Evolutionary conservation across 2,329 filamentous ascomycete species (phyloP).

Genomic region (Fonsecaea nubica): DNA sequence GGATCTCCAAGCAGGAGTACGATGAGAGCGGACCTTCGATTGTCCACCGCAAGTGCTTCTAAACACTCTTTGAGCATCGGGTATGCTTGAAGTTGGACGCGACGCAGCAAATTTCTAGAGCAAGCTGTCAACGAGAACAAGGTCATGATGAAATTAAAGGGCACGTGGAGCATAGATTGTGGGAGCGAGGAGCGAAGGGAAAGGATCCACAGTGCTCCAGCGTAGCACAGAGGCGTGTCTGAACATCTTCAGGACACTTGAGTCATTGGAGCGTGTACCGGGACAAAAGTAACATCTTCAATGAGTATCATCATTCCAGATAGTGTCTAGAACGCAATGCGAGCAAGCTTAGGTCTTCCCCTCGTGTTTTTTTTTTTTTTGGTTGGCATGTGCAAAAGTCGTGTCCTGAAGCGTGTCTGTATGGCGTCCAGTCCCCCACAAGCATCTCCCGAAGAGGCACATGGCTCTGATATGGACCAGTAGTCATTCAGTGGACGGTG

Average conservation of each 20-base stretch:
- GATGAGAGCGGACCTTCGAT: constrained; percentile 99
- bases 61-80: constrained; percentile 55
- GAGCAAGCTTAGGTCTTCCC: constrained; percentile 26
- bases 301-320: constrained; percentile 35
- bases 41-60: constrained; percentile 99
- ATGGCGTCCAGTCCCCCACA: background rate
- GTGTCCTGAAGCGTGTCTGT: background rate
- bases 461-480: background rate
- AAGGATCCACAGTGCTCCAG: constrained; percentile 28
- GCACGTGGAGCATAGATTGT: constrained; percentile 36
- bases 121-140: constrained; percentile 36
- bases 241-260: constrained; percentile 25
- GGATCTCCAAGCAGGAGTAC: constrained; percentile 99
- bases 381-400: background rate
- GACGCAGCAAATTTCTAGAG: constrained; percentile 35
- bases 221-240: constrained; percentile 30
- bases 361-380: background rate
- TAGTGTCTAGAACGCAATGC: constrained; percentile 38
- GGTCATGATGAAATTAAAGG: constrained; percentile 34
- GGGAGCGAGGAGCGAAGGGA: constrained; percentile 24
- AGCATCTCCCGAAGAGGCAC: background rate
- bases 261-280: constrained; percentile 34
- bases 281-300: constrained; percentile 33
- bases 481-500: background rate
- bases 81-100: constrained; percentile 28